Conservation (phyloP, 129 eudicot species). For the Flaveria sonorensis region DNA sequence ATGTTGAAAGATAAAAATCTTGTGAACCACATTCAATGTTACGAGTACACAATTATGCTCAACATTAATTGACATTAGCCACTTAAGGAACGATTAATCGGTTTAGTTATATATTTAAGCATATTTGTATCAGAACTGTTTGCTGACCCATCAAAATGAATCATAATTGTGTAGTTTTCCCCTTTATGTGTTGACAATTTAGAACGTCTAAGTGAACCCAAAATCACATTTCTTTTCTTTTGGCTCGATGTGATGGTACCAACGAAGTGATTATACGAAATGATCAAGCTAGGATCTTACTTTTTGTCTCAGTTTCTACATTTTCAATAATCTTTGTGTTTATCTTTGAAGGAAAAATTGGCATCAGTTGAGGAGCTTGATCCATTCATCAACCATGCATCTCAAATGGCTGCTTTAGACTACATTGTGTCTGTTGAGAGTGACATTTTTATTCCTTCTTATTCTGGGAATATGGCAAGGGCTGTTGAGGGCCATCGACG, state of each 20-base stretch:
- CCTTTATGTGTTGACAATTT: no score
- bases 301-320: constrained; percentile 5
- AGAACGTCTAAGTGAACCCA: no score
- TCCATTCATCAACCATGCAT: constrained; percentile 80
- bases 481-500: constrained; percentile 99
- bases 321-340: background rate
- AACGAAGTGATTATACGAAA: background rate
- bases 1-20: no score
- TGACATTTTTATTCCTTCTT: constrained; percentile 86
- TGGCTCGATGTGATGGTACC: background rate
- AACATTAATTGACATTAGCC: no score
- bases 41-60: no score
- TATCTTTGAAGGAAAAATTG: constrained; percentile 62
- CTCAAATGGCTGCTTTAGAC: constrained; percentile 97
- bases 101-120: no score
- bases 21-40: no score
- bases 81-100: no score
- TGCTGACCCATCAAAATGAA: no score
- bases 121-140: no score
- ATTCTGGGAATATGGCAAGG: constrained; percentile 98
- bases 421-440: constrained; percentile 92
- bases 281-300: background rate
- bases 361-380: constrained; percentile 75
- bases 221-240: no score
- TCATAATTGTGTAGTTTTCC: no score